Evolutionary conservation across 2,329 filamentous ascomycete species (phyloP).

Genomic region (Exophiala viscosa): DNA sequence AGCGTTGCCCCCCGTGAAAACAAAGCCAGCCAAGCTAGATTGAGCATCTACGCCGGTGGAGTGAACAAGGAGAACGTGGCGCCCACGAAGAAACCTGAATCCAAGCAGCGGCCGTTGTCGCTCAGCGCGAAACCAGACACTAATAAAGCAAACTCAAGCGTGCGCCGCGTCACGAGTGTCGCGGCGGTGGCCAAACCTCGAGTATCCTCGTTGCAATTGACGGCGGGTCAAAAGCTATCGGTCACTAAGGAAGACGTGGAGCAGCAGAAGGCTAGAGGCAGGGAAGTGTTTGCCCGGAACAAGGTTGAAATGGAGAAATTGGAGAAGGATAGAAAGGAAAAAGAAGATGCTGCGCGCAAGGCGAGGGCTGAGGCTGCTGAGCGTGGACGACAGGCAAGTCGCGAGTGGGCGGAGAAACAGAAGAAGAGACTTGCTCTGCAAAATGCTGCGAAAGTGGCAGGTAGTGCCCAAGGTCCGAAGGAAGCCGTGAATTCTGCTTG

Average conservation of each 20-base stretch:
- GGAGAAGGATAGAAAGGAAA: slow-evolving; percentile 32
- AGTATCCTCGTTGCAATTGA: slow-evolving; percentile 18
- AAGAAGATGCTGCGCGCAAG: slow-evolving; percentile 33
- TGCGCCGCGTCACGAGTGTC: slow-evolving; percentile 19
- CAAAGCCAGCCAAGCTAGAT: slow-evolving; percentile 43
- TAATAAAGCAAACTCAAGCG: slow-evolving; percentile 17
- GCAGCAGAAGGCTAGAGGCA: slow-evolving; percentile 31
- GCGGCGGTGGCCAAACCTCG: slow-evolving; percentile 11
- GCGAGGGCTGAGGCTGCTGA: slow-evolving; percentile 36
- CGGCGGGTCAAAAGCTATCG: slow-evolving; percentile 20
- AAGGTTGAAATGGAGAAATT: slow-evolving; percentile 27
- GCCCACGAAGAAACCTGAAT: slow-evolving; percentile 6
- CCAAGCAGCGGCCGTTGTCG: slow-evolving; percentile 14
- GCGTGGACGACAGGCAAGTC: slow-evolving; percentile 33
- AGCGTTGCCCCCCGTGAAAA: slow-evolving; percentile 41
- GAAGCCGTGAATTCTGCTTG: slow-evolving; percentile 3
- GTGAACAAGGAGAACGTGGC: slow-evolving; percentile 26
- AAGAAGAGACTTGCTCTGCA: slow-evolving; percentile 25
- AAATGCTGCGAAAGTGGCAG: slow-evolving; percentile 9
- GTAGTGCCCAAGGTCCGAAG: neutral
- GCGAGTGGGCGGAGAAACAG: slow-evolving; percentile 36
- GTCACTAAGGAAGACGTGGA: slow-evolving; percentile 23
- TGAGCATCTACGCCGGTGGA: slow-evolving; percentile 32
- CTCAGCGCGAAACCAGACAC: slow-evolving; percentile 9
- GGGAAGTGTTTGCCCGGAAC: slow-evolving; percentile 30